These are phyloP conservation scores for Furcasterigmium furcatum DNA, from an alignment of 2,329 filamentous ascomycete species.

Conservation along the genomic window DNA sequence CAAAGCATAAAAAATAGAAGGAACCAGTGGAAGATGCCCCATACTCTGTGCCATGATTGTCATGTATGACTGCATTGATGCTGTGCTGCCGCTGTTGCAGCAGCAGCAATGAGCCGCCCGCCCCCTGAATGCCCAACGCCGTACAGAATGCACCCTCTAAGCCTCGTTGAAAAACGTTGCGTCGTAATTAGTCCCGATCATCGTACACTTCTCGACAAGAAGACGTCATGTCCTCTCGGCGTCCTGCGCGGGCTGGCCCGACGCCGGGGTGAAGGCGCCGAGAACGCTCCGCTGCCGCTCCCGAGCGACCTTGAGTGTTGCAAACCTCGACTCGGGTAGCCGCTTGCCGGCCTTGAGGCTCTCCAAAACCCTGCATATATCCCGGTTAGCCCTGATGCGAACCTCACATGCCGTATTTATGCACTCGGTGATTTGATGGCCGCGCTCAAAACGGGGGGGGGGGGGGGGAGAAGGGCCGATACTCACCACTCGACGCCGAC, in stretches of 20 bases:
- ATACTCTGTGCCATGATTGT: too few species aligned
- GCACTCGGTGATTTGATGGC: too few species aligned
- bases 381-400: neutral
- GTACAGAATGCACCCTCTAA: too few species aligned
- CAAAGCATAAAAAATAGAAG: too few species aligned
- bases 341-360: slow-evolving; percentile 74
- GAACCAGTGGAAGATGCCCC: too few species aligned
- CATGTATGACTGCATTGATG: too few species aligned
- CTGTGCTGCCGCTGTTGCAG: too few species aligned
- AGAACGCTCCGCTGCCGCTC: slow-evolving; percentile 65
- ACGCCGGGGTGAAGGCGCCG: slow-evolving; percentile 31
- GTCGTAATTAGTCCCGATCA: neutral
- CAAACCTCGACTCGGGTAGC: slow-evolving; percentile 71
- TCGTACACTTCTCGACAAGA: neutral
- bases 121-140: too few species aligned
- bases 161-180: neutral
- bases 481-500: slow-evolving; percentile 77
- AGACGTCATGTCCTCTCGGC: neutral
- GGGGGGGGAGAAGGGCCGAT: slow-evolving; percentile 7
- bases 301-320: slow-evolving; percentile 57
- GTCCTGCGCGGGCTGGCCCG: neutral
- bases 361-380: slow-evolving; percentile 65
- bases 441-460: neutral
- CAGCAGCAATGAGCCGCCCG: too few species aligned
- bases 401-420: too few species aligned